Evolutionary conservation across 2,329 filamentous ascomycete genomes (phyloP).

Genomic region (Trichoderma arundinaceum): DNA sequence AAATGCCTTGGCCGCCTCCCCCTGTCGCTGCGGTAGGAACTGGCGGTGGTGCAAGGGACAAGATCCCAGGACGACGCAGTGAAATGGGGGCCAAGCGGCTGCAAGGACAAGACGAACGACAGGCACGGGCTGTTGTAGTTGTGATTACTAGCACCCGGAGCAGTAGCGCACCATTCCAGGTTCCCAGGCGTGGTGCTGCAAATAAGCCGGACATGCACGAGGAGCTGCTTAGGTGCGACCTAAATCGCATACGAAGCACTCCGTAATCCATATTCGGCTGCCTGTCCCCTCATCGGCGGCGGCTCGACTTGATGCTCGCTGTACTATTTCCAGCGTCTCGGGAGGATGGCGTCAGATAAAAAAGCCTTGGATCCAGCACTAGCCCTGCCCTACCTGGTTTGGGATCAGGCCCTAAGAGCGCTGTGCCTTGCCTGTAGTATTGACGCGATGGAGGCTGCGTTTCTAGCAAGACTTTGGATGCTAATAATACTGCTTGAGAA

Average conservation of each 20-base stretch:
- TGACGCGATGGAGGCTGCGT: neutral
- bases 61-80: constrained; percentile 17
- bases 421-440: too few species aligned
- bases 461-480: too few species aligned
- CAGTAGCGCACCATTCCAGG: constrained; percentile 18
- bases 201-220: constrained; percentile 23
- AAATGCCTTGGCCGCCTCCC: constrained; percentile 12
- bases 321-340: too few species aligned
- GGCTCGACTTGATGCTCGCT: too few species aligned
- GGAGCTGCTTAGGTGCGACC: neutral
- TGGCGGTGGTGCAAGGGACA: constrained; percentile 7
- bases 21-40: constrained; percentile 26
- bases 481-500: too few species aligned
- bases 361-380: too few species aligned
- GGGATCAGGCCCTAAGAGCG: too few species aligned
- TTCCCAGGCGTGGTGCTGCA: neutral
- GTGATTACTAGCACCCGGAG: too few species aligned
- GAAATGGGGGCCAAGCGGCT: constrained; percentile 1
- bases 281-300: too few species aligned
- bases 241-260: neutral
- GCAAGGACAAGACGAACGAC: neutral
- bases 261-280: too few species aligned
- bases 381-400: too few species aligned
- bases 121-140: neutral
- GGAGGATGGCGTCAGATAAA: too few species aligned